Base-by-base conservation (phyloP, 345 rosid genomes). In the Litchi chinensis region DNA sequence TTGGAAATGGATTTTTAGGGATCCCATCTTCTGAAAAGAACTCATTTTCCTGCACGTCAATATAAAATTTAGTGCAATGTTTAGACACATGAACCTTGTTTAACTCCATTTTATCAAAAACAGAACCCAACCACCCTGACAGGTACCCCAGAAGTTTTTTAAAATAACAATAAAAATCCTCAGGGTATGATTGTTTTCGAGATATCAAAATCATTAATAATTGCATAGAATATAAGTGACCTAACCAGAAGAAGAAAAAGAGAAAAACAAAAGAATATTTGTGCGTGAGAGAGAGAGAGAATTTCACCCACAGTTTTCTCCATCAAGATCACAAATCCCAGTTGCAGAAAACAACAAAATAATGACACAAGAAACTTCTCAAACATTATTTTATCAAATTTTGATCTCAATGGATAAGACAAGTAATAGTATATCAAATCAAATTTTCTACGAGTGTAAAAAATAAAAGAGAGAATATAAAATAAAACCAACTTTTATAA, bases 1-100 rank as follows among this genome's bases (percentile, higher is more conserved):
- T 83, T 44, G 98, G 97, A 67, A 91, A 93, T 63, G 91, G 93
- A 44, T 88, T 85, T 57, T 87, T 93, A 11, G 92, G 98, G 67
- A 89, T 80, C 50, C 98, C 98, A 46, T 90, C 90, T 66, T 87
- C 84, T 15, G 95, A 86, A 77, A 95, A 93, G 68, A 95, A 87
- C 18, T 95, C 98, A 65, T 84, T 87, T 65, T 95, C 98, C 97
- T 91, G 87, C 21, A 71, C 12, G 16, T 48, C 15, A 39, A 83
- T 32, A 1, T 1, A 26, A 26, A 26, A 26, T 26, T 26, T 26
- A 57, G 44, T 41, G 44, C 40, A 32, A 64, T 10, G 26, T 41
- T 69, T 24, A 60, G 22, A 13, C 21, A 48, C 60, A 22, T 41
- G 1, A 4, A 6, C 9, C 15, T 68, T 59, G 24, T 43, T 59